Percentiles rank a stretch among this genome's conserved stretches.
These are phyloP conservation scores for Wickerhamiella vanderwaltii DNA, from an alignment of 805 yeast species.

Conservation along the genomic window DNA sequence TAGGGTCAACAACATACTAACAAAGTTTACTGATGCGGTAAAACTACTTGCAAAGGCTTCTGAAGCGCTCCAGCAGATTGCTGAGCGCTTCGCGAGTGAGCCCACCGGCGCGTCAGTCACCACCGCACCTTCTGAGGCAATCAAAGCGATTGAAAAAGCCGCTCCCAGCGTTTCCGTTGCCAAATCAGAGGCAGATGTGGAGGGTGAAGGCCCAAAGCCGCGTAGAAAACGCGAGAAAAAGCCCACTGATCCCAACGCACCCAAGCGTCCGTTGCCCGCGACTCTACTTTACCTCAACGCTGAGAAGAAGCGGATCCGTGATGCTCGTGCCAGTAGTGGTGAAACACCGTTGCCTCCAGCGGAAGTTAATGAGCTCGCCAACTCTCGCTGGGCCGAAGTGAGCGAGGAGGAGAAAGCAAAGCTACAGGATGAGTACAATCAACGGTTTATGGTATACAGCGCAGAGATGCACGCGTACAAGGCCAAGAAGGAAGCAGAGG, in stretches of 20 bases:
- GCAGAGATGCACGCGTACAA: constrained; percentile 24
- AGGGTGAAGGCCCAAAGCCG: neutral
- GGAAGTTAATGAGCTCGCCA: constrained; percentile 68
- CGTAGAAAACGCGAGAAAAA: constrained; percentile 29
- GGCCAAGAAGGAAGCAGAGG: constrained; percentile 13
- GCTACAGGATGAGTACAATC: constrained; percentile 36
- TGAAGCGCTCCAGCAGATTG: neutral
- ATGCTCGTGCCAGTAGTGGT: constrained; percentile 49
- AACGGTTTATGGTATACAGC: constrained; percentile 35
- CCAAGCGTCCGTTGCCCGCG: constrained; percentile 85
- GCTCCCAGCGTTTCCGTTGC: neutral
- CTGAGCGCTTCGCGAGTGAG: neutral
- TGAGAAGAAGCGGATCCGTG: constrained; percentile 57
- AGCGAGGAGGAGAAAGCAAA: constrained; percentile 48
- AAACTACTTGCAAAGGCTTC: neutral
- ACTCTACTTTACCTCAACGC: constrained; percentile 69
- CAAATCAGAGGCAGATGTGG: neutral
- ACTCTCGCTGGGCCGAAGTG: constrained; percentile 58
- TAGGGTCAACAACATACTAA: neutral
- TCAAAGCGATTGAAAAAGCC: neutral
- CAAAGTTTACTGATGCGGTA: neutral
- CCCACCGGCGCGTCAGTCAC: neutral
- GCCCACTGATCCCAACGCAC: constrained; percentile 81
- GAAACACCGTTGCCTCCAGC: constrained; percentile 55
- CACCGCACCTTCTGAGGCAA: neutral